Conservation (phyloP, 176 grass and related monocot genomes). For the Themeda triandra region DNA sequence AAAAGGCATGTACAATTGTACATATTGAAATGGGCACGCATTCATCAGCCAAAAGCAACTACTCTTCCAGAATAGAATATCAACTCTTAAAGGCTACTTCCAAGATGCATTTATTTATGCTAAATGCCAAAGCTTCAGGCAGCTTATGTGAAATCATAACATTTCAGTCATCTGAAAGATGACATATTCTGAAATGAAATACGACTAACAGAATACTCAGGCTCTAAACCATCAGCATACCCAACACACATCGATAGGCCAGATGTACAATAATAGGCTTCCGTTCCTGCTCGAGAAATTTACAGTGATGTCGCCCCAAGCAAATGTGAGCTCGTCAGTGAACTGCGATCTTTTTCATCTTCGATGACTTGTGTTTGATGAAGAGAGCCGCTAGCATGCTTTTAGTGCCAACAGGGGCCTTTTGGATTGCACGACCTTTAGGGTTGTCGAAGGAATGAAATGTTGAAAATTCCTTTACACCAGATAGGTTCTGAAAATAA, state of each 20-base stretch:
- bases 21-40: background rate
- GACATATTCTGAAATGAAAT: constrained; percentile 5
- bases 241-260: background rate
- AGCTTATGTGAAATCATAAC: constrained; percentile 20
- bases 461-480: constrained; percentile 39
- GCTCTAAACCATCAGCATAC: background rate
- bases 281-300: background rate
- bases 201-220: background rate
- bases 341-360: constrained; percentile 53
- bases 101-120: constrained; percentile 15
- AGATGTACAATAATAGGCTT: constrained; percentile 8
- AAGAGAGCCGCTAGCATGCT: constrained; percentile 76
- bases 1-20: background rate
- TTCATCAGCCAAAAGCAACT: background rate
- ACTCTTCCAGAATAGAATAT: background rate
- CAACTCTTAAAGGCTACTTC: background rate
- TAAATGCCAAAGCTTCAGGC: constrained; percentile 2
- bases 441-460: constrained; percentile 62
- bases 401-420: constrained; percentile 57
- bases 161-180: constrained; percentile 28
- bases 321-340: constrained; percentile 28
- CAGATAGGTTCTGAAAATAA: constrained; percentile 48
- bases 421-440: constrained; percentile 55
- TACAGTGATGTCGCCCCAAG: constrained; percentile 10
- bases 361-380: constrained; percentile 64